Evolutionary conservation across 192 early-diverging fungal genomes (phyloP), one percentile per base, ranked within the genome.

Genomic region (Chytriomyces confervae): DNA sequence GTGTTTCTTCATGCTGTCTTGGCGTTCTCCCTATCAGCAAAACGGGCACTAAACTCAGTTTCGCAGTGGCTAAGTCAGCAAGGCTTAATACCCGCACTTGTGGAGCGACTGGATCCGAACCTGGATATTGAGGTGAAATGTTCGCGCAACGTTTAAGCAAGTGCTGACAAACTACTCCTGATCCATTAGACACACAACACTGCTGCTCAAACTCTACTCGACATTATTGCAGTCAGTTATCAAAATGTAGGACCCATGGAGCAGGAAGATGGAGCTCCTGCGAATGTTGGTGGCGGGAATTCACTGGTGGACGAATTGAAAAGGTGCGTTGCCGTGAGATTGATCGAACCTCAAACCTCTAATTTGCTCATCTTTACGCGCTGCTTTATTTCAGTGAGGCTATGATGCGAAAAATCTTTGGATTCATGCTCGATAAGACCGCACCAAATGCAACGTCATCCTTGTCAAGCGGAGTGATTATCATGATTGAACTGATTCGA

Each of bases 401-500:
- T n/a, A 93, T 92, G 11, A 91, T 97, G 61, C 75, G 84, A 27
- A 86, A 92, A 50, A 88, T 99, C 27, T 91, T 94, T 11, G 84
- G 86, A 51, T 98, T 91, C 76, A 99, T 99, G 98, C 89, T 99
- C 8, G 89, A 94, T 66, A 69, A 80, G 16, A 73, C 81, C 4
- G 95, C 93, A 7, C 92, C 94, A 13, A 86, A 93, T 79, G 90
- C 93, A 24, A 92, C 94, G 0, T 97, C 94, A 18, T 92, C 94
- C 23, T 88, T 99, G 44, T 94, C 92, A 69, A 98, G 96, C 81
- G 96, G 95, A 77, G 94, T 97, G 45, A 94, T 92, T 65, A 96
- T 99, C 70, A 93, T 99, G 77, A 97, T 99, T 74, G 97, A 99
- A 86, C 86, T 99, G 18, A 97, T 99, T 82, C 91, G 97, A 72